Base-by-base conservation (phyloP, 345 rosid species). In the Noccaea bulbosa region DNA sequence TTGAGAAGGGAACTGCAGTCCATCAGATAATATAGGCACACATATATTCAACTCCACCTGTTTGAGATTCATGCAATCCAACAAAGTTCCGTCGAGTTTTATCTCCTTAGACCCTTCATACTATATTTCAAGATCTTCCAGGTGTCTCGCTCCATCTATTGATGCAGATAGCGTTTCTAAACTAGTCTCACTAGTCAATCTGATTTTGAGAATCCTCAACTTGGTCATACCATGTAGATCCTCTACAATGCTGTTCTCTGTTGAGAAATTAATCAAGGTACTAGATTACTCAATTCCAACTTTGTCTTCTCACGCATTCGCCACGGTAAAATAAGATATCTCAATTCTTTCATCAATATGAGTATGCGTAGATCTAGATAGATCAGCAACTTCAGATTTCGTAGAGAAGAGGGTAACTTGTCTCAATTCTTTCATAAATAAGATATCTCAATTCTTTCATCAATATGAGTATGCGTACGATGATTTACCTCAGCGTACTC, bases 1-100 rank as follows among this genome's bases (percentile, higher is more conserved):
- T 45, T 57, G 62, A 3, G 64, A 62, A 22, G 83, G 75, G 51
- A 83, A 78, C 5, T 73, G 73, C 20, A 56, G 85, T 33, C 27
- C 27, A 24, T 17, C 20, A 17, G 20, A 17, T 17, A 17, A 17
- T 17, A 17, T 17, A 0, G 20, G 20, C 20, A 17, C 20, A 17
- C 20, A 1, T 17, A 17, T 17, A 17, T 17, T 17, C 20, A 17
- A 17, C 20, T 17, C 1, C 20, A 17, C 0, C 20, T 17, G 20
- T 17, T 17, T 17, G 20, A 17, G 0, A 17, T 17, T 17, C 0
- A 17, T 17, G 20, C 0, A 17, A 17, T 17, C 1, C 20, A 17
- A 17, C 20, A 0, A 0, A 0, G 20, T 17, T 17, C 20, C 20
- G 1, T 24, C 27, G 2, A 24, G 3, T 24, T 24, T 24, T 3